Conservation (phyloP, 192 early-diverging fungal genomes). For the Lobosporangium transversale region DNA sequence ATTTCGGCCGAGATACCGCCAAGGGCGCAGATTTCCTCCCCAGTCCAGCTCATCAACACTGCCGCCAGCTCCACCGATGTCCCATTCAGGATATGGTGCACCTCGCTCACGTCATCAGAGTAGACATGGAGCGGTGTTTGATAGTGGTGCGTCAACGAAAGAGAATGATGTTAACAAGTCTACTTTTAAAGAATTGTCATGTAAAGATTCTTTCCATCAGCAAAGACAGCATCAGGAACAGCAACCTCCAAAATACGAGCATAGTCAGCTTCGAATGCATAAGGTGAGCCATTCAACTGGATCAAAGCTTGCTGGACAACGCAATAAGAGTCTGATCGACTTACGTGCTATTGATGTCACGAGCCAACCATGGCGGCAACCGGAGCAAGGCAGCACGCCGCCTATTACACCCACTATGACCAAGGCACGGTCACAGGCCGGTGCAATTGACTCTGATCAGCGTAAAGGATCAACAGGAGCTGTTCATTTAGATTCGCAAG, state of each 20-base stretch:
- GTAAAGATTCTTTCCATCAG: neutral
- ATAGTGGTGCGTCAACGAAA: neutral
- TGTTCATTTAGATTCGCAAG: conserved; percentile 10
- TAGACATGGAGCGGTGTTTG: conserved; percentile 33
- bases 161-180: neutral
- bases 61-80: conserved; percentile 23
- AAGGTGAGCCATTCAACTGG: no score
- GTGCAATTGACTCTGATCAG: neutral
- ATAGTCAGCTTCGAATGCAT: conserved; percentile 39
- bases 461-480: neutral
- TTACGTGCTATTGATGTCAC: conserved; percentile 24
- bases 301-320: conserved; percentile 29
- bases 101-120: conserved; percentile 45
- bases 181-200: neutral
- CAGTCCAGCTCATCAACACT: conserved; percentile 6
- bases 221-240: conserved; percentile 3
- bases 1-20: conserved; percentile 46
- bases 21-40: conserved; percentile 13
- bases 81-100: conserved; percentile 6
- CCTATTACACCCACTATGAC: neutral
- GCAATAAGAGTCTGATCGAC: conserved; percentile 49
- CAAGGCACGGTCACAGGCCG: conserved; percentile 12
- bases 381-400: neutral
- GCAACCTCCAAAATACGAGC: conserved; percentile 17
- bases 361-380: conserved; percentile 41